A percentile compares a stretch with the other conserved stretches of the same genome.
Evolutionary conservation across 306 rosid genomes (phyloP).

Genomic region (Dalbergia cochinchinensis): DNA sequence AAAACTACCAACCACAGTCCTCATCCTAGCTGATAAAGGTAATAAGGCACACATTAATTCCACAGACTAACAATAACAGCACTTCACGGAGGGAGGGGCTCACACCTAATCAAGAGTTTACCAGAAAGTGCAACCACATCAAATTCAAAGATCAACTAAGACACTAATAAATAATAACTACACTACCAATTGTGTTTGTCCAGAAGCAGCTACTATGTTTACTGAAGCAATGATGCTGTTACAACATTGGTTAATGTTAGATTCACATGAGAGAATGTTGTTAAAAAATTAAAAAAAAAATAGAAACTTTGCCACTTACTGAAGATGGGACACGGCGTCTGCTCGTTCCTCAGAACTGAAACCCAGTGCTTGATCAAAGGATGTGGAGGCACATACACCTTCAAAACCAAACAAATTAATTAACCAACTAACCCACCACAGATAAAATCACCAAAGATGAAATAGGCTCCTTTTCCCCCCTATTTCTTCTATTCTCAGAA

Average conservation of each 20-base stretch:
- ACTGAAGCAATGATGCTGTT: slow-evolving; percentile 7
- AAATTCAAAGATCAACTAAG: slow-evolving; percentile 30
- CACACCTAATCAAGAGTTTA: slow-evolving; percentile 18
- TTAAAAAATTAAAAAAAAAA: background rate
- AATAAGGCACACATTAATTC: slow-evolving; percentile 15
- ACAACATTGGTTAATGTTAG: background rate
- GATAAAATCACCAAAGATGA: background rate
- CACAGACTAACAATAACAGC: background rate
- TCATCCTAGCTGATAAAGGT: background rate
- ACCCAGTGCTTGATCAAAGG: slow-evolving; percentile 98
- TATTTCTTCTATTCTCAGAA: background rate
- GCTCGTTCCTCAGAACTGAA: slow-evolving; percentile 89
- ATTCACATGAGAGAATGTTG: slow-evolving; percentile 15
- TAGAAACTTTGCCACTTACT: slow-evolving; percentile 59
- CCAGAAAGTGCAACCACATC: background rate
- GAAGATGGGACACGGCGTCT: slow-evolving; percentile 86
- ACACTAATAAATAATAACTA: background rate
- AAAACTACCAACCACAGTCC: slow-evolving; percentile 6
- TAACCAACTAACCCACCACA: background rate
- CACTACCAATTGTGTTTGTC: background rate
- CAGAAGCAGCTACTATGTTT: background rate
- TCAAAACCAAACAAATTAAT: slow-evolving; percentile 36
- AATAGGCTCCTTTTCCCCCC: background rate
- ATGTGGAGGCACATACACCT: slow-evolving; percentile 96
- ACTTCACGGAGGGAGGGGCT: background rate